Percentiles rank a stretch among this genome's conserved stretches.
Evolutionary conservation across 352 stramenopile species (phyloP).

Genomic region (Phytophthora fragariae): DNA sequence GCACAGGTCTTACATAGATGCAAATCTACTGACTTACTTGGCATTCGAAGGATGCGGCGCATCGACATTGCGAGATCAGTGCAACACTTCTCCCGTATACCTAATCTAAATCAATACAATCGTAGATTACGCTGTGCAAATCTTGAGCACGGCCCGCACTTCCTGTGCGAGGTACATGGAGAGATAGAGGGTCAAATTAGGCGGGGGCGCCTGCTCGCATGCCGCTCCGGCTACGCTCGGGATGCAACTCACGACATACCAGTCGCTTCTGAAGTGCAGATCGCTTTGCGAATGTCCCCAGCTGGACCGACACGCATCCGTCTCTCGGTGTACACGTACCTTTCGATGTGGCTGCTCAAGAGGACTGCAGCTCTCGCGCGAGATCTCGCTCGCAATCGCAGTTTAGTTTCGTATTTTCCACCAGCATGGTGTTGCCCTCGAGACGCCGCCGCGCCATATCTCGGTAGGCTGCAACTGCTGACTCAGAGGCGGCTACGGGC

Average conservation of each 20-base stretch:
- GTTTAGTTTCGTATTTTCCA: constrained; percentile 36
- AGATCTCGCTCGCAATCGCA: constrained; percentile 27
- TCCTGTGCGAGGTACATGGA: too few species aligned
- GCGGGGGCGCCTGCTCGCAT: too few species aligned
- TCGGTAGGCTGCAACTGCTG: constrained; percentile 32
- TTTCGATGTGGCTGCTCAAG: not conserved
- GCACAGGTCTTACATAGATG: too few species aligned
- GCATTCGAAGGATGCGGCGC: too few species aligned
- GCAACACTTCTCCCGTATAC: too few species aligned
- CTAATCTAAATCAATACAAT: too few species aligned
- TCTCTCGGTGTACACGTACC: constrained; percentile 32
- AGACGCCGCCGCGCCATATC: constrained; percentile 33
- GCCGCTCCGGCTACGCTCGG: constrained; percentile 32
- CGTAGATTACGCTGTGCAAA: too few species aligned
- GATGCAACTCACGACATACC: constrained; percentile 21
- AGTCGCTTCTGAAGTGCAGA: constrained; percentile 42
- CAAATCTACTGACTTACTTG: too few species aligned
- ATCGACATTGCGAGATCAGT: too few species aligned
- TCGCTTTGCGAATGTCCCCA: constrained; percentile 35
- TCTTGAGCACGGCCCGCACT: too few species aligned
- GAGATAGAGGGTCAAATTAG: too few species aligned
- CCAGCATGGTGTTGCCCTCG: constrained; percentile 26
- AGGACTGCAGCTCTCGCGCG: constrained; percentile 32
- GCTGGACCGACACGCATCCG: constrained; percentile 19
- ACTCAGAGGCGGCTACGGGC: constrained; percentile 9